A percentile compares a stretch with the other conserved stretches of the same genome.
phyloP scores from a whole-genome alignment of 768 basidiomycete genomes.

The Sporobolomyces roseus region DNA sequence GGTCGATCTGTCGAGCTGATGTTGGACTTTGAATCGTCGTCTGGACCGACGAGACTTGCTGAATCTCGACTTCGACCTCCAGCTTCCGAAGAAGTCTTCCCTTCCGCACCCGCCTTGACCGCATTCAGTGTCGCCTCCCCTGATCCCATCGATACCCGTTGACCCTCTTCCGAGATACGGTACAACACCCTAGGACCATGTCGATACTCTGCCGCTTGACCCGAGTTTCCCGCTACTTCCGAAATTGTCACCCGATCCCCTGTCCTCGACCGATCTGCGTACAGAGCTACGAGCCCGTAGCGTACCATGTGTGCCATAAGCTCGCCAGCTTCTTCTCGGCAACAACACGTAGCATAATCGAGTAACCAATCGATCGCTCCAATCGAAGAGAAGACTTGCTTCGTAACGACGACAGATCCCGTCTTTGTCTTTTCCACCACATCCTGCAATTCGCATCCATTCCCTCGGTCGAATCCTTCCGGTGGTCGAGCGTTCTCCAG shows the following conservation, averaged over 20 bases:
- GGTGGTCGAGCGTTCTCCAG: constrained; percentile 35
- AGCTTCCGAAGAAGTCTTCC: constrained; percentile 44
- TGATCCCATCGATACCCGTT: constrained; percentile 64
- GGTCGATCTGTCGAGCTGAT: background rate
- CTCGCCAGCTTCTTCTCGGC: constrained; percentile 93
- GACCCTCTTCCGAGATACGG: constrained; percentile 87
- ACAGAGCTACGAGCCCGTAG: constrained; percentile 80
- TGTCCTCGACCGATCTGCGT: constrained; percentile 47
- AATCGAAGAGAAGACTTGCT: constrained; percentile 74
- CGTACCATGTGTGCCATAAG: constrained; percentile 97
- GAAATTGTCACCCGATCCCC: constrained; percentile 35
- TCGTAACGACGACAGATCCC: constrained; percentile 55
- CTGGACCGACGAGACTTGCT: constrained; percentile 19
- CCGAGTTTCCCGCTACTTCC: constrained; percentile 27
- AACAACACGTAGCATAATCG: constrained; percentile 93
- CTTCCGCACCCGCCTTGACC: constrained; percentile 56
- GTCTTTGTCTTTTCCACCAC: constrained; percentile 51
- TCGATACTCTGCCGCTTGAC: constrained; percentile 58
- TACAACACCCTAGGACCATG: constrained; percentile 94
- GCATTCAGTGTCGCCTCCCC: constrained; percentile 70
- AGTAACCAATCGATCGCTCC: constrained; percentile 92
- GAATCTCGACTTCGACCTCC: constrained; percentile 11
- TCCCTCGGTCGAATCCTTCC: constrained; percentile 46
- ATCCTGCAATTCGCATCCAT: constrained; percentile 49
- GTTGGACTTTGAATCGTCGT: constrained; percentile 1